These are phyloP conservation scores for Climacium dendroides DNA, from an alignment of 225 moss, liverwort and hornwort genomes.

Conservation along the genomic window DNA sequence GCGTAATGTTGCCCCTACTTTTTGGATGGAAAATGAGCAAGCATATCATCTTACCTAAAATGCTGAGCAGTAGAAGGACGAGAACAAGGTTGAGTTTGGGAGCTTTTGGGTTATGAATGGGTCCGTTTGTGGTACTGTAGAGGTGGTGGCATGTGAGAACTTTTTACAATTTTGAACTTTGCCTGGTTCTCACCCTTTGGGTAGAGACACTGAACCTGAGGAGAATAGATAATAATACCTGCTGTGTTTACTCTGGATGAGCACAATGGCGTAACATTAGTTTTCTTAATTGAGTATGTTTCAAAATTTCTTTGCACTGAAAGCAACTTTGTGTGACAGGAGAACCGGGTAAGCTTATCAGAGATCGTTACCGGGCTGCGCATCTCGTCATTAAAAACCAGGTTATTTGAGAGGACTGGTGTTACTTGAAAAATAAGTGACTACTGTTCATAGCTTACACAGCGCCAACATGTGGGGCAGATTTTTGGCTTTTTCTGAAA, in stretches of 20 bases:
- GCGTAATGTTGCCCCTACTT: not conserved
- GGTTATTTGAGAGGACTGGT: slow-evolving; percentile 14
- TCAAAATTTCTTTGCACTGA: not conserved
- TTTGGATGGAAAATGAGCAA: not conserved
- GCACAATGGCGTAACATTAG: not conserved
- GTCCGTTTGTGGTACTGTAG: not conserved
- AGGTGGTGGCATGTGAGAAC: not conserved
- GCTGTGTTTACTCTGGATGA: not conserved
- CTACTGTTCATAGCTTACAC: not conserved
- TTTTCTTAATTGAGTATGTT: not conserved
- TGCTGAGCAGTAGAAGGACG: not conserved
- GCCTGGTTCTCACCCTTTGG: not conserved
- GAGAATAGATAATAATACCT: not conserved
- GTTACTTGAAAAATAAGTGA: not conserved
- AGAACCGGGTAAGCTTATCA: slow-evolving; percentile 78
- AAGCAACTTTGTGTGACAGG: slow-evolving; percentile 29
- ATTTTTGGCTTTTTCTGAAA: not conserved
- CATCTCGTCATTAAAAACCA: slow-evolving; percentile 70
- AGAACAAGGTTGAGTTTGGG: not conserved
- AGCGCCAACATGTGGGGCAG: not conserved
- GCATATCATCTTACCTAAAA: not conserved
- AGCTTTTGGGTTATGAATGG: not conserved
- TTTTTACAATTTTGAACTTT: not conserved
- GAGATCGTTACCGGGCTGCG: slow-evolving; percentile 85
- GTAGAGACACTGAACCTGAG: not conserved